Conservation (phyloP, 2,329 filamentous ascomycete species). For the Epichloe coenophiala region DNA sequence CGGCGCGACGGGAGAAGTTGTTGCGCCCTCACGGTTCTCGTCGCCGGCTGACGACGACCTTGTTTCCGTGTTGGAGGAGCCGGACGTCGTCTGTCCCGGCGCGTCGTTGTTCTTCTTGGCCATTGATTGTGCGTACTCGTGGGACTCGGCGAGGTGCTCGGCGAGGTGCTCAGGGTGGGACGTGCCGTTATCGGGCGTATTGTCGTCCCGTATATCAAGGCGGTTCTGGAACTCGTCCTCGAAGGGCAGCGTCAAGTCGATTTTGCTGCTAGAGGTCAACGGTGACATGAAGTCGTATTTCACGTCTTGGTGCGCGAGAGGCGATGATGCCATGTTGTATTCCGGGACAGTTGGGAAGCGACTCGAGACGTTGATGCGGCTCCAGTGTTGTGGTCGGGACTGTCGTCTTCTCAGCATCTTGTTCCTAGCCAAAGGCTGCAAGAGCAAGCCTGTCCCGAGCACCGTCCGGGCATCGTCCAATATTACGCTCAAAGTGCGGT, state of each 20-base stretch:
- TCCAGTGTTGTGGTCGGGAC: not conserved
- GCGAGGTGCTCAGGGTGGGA: too few species aligned
- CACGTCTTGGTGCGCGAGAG: not conserved
- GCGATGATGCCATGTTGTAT: not conserved
- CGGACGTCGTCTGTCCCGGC: not conserved
- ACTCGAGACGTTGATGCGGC: not conserved
- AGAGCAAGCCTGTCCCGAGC: not conserved
- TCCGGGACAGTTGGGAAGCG: not conserved
- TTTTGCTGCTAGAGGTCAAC: not conserved
- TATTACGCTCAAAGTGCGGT: too few species aligned
- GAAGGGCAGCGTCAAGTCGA: constrained; percentile 2
- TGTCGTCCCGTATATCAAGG: not conserved
- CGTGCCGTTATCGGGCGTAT: not conserved
- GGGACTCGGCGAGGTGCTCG: not conserved
- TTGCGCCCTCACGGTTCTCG: not conserved
- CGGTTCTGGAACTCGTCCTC: constrained; percentile 1
- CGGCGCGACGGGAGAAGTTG: not conserved
- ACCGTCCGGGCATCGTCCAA: not conserved
- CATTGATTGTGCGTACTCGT: not conserved
- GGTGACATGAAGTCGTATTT: constrained; percentile 1
- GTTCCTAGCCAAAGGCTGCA: not conserved
- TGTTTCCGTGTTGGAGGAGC: not conserved
- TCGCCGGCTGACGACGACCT: too few species aligned
- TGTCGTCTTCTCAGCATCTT: not conserved
- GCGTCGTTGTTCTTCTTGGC: not conserved